A percentile compares a stretch with the other conserved stretches of the same genome.
phyloP scores from a whole-genome alignment of 2,329 filamentous ascomycete species.

The Sarocladiaceae sp. region DNA sequence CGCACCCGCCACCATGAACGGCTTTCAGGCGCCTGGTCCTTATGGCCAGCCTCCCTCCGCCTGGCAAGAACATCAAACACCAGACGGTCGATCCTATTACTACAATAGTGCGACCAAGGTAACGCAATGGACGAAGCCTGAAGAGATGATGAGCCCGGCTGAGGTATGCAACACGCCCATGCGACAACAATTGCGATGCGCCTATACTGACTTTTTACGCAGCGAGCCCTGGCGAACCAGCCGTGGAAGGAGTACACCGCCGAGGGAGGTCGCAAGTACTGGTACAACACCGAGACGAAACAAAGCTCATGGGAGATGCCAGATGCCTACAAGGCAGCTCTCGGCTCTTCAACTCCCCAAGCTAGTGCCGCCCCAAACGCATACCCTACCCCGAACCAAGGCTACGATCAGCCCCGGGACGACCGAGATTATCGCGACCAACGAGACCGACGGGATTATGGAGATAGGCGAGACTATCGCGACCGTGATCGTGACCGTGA shows the following conservation, averaged over 20 bases:
- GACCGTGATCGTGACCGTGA: conserved; percentile 19
- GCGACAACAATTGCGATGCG: background rate
- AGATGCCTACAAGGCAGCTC: conserved; percentile 68
- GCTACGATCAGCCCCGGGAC: conserved; percentile 26
- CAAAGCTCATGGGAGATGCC: conserved; percentile 95
- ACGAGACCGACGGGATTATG: conserved; percentile 12
- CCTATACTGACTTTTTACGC: conserved; percentile 15
- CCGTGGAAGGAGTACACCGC: conserved; percentile 92
- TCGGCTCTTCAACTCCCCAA: conserved; percentile 39
- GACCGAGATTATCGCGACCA: conserved; percentile 25
- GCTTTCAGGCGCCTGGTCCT: conserved; percentile 34
- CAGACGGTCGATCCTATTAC: conserved; percentile 83
- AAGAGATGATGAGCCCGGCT: conserved; percentile 75
- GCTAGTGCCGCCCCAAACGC: background rate
- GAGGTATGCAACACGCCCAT: conserved; percentile 51
- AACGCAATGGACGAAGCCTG: conserved; percentile 92
- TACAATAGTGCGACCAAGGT: conserved; percentile 80
- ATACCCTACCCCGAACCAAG: conserved; percentile 20
- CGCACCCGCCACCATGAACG: conserved; percentile 57
- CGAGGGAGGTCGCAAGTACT: conserved; percentile 84
- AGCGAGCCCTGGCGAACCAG: conserved; percentile 75
- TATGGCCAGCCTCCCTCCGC: conserved; percentile 44
- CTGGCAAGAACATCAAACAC: conserved; percentile 77
- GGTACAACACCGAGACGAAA: conserved; percentile 88
- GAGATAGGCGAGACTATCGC: conserved; percentile 20